A percentile compares a stretch with the other conserved stretches of the same genome.
Evolutionary conservation across 1,284 basidiomycete genomes (phyloP).

Genomic region (Pterulicium gracile): DNA sequence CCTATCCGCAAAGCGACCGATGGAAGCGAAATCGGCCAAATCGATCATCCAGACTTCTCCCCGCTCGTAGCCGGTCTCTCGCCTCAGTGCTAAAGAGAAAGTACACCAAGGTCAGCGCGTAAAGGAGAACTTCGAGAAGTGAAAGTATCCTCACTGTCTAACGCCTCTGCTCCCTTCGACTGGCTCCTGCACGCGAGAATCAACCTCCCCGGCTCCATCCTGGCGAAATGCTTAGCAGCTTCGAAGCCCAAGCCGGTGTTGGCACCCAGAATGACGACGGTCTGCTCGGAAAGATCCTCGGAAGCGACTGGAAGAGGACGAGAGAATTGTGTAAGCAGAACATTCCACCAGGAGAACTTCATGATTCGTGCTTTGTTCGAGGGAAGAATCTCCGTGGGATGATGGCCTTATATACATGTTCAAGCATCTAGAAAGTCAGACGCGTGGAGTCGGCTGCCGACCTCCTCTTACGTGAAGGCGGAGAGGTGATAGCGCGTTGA

Average conservation of each 20-base stretch:
- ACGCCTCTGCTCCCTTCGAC: conserved; percentile 15
- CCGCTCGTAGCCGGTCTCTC: conserved; percentile 15
- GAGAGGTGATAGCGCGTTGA: too few species aligned
- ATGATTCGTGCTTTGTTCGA: too few species aligned
- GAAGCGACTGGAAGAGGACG: background rate
- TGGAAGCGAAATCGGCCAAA: conserved; percentile 18
- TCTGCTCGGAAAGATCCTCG: conserved; percentile 19
- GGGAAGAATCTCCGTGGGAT: too few species aligned
- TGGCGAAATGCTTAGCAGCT: conserved; percentile 21
- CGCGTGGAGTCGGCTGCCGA: too few species aligned
- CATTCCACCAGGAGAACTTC: too few species aligned
- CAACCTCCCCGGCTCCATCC: conserved; percentile 19
- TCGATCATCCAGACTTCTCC: conserved; percentile 20
- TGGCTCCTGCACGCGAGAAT: conserved; percentile 19
- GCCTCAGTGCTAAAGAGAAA: background rate
- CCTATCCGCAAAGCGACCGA: conserved; percentile 18
- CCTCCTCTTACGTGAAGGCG: too few species aligned
- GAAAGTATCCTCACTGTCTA: conserved; percentile 11
- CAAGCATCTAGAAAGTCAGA: too few species aligned
- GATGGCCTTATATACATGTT: too few species aligned
- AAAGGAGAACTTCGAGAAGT: background rate
- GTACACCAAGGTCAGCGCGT: background rate
- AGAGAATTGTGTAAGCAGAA: too few species aligned
- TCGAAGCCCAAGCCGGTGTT: conserved; percentile 25
- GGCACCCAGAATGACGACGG: conserved; percentile 21